Evolutionary conservation across 75 land plant genomes (phyloP), one percentile per base, ranked within the genome.

Genomic region (Cunninghamia lanceolata): DNA sequence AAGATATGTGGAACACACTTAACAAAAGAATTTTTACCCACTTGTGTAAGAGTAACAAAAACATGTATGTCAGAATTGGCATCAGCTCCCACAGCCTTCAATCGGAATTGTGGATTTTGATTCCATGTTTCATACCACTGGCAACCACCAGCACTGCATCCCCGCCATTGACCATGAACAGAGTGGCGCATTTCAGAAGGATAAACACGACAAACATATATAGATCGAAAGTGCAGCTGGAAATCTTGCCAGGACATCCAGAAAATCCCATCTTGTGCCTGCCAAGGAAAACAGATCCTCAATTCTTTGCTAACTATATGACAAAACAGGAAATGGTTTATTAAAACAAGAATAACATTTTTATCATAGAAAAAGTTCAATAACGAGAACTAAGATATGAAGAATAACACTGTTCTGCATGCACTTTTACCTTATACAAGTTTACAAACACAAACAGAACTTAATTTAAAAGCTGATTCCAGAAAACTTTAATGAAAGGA

Each of bases 161-260:
- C 98, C 50, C 99, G 92, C 99, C 99, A 98, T 86, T 97, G 99
- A 5, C 99, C 95, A 84, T 96, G 95, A 54, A 95, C 89, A 84
- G 99, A 95, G 84, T 98, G 94, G 14, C 98, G 91, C 99, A 98
- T 98, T 89, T 98, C 99, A 66, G 98, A 94, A 35, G 99, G 99
- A 78, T 98, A 98, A 35, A 98, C 90, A 13, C 99, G 96, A 82
- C 99, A 98, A n/a, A 98, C 96, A 89, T 98, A 98, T 83, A 98
- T 93, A 16, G 99, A 97, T n/a, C 99, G 88, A 79, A 98, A 98
- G 78, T 98, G 99, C 66, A 98, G 93, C 89, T 98, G 99, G 82
- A 98, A 98, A 59, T 98, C 99, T 92, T 98, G 95, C 99, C 99
- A 98, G 13, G 99, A 98, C 99, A 98, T 98, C 99, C 99, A 98